A percentile compares a stretch with the other conserved stretches of the same genome.
These are phyloP conservation scores for Pestalotiopsis sp. DNA, from an alignment of 2,329 filamentous ascomycete genomes.

Conservation along the genomic window DNA sequence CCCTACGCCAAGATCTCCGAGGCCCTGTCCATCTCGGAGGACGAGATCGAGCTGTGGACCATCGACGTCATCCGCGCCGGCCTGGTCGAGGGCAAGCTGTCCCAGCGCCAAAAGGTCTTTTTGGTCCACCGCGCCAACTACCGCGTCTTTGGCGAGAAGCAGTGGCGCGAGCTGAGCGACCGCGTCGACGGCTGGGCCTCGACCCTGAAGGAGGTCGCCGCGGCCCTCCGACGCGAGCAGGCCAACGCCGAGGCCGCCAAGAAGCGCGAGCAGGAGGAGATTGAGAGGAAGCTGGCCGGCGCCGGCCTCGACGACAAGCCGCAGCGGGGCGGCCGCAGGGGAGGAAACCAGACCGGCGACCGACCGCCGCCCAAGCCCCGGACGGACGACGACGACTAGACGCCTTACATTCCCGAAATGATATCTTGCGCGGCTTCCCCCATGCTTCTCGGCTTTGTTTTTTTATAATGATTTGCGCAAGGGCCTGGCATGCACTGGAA, in stretches of 20 bases:
- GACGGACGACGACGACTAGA: slow-evolving; percentile 60
- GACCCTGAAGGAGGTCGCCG: slow-evolving; percentile 77
- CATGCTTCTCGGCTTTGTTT: background rate
- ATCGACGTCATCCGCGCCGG: slow-evolving; percentile 97
- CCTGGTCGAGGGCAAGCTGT: slow-evolving; percentile 94
- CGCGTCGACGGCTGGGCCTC: slow-evolving; percentile 89
- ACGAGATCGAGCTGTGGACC: slow-evolving; percentile 97
- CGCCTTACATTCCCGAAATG: background rate
- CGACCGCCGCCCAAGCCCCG: slow-evolving; percentile 44
- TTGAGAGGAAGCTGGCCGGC: slow-evolving; percentile 66
- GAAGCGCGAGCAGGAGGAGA: slow-evolving; percentile 75
- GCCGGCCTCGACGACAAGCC: slow-evolving; percentile 38
- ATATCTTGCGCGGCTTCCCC: background rate
- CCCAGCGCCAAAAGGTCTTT: slow-evolving; percentile 90
- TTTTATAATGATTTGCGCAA: background rate
- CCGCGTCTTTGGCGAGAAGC: slow-evolving; percentile 95
- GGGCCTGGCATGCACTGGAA: slow-evolving; percentile 5
- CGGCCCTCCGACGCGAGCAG: slow-evolving; percentile 80
- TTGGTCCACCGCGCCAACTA: slow-evolving; percentile 95
- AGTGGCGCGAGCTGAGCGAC: slow-evolving; percentile 93
- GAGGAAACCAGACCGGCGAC: slow-evolving; percentile 26
- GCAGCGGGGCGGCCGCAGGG: slow-evolving; percentile 31
- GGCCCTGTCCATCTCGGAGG: slow-evolving; percentile 78
- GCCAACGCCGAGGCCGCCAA: slow-evolving; percentile 75
- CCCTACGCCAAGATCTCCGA: slow-evolving; percentile 84